Evolutionary conservation across 164 flowering plant species (phyloP).

Genomic region (Warburgia ugandensis): DNA sequence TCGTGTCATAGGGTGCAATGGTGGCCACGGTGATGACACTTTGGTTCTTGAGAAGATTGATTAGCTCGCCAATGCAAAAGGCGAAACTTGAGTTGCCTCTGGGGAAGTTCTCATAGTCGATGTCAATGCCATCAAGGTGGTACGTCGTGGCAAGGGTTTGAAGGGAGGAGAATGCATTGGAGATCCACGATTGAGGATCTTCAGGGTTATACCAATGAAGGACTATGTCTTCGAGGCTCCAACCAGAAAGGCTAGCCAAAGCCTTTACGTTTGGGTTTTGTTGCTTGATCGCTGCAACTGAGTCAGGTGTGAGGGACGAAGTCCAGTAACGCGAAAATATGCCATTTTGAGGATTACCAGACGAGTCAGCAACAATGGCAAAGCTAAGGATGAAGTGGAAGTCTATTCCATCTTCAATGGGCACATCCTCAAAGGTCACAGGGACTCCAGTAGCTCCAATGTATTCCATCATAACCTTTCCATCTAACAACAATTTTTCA

Average conservation of each 20-base stretch:
- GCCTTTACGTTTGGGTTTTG: conserved; percentile 49
- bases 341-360: conserved; percentile 47
- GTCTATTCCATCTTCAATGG: conserved; percentile 36
- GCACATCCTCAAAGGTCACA: conserved; percentile 35
- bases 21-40: conserved; percentile 50
- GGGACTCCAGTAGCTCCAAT: conserved; percentile 55
- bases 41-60: conserved; percentile 42
- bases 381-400: conserved; percentile 61
- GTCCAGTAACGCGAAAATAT: conserved; percentile 53
- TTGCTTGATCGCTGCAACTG: conserved; percentile 30
- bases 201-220: conserved; percentile 40
- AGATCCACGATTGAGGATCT: conserved; percentile 34
- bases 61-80: conserved; percentile 58
- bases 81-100: conserved; percentile 29
- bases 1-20: conserved; percentile 46
- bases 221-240: conserved; percentile 40
- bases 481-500: too few species aligned
- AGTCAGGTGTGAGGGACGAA: conserved; percentile 34
- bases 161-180: conserved; percentile 48
- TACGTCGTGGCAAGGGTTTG: conserved; percentile 24
- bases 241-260: conserved; percentile 64
- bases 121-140: conserved; percentile 60
- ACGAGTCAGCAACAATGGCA: conserved; percentile 46
- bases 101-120: conserved; percentile 56
- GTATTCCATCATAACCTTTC: conserved; percentile 70